phyloP scores from a whole-genome alignment of 805 yeast species.

The Ogataea saltuana region DNA sequence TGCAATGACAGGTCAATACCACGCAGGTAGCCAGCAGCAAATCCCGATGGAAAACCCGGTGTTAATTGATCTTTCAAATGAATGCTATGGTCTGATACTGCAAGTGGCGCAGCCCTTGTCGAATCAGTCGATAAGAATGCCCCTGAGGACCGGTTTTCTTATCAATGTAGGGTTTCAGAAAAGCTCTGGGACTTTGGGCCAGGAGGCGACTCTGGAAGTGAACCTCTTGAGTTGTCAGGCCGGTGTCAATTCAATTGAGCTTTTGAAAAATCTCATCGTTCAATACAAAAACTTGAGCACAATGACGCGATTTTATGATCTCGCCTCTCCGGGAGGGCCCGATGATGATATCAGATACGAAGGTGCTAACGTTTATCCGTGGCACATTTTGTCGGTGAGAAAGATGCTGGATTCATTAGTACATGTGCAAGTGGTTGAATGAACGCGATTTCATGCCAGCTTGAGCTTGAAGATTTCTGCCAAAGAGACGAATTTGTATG shows the following conservation, averaged over 20 bases:
- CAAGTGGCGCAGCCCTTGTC: constrained; percentile 64
- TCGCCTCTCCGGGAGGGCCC: constrained; percentile 35
- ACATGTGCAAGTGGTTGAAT: constrained; percentile 57
- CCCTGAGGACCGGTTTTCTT: constrained; percentile 70
- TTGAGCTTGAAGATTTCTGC: constrained; percentile 7
- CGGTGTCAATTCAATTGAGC: constrained; percentile 53
- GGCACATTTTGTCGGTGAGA: constrained; percentile 72
- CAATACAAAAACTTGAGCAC: constrained; percentile 55
- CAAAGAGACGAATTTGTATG: neutral
- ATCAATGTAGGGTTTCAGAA: constrained; percentile 36
- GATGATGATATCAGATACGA: constrained; percentile 14
- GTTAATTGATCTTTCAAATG: constrained; percentile 51
- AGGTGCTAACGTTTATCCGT: constrained; percentile 52
- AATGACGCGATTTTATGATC: constrained; percentile 39
- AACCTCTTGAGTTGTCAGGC: constrained; percentile 74
- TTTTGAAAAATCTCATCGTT: constrained; percentile 54
- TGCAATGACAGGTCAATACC: constrained; percentile 1
- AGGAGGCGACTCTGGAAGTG: constrained; percentile 50
- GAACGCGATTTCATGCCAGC: neutral
- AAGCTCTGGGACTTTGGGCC: constrained; percentile 8
- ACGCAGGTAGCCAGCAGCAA: constrained; percentile 5
- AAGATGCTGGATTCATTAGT: constrained; percentile 59
- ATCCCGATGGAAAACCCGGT: constrained; percentile 18
- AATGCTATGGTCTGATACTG: constrained; percentile 58
- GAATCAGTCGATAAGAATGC: constrained; percentile 68